These are phyloP conservation scores for Abelmoschus esculentus DNA, from an alignment of 345 rosid genomes.

Conservation along the genomic window DNA sequence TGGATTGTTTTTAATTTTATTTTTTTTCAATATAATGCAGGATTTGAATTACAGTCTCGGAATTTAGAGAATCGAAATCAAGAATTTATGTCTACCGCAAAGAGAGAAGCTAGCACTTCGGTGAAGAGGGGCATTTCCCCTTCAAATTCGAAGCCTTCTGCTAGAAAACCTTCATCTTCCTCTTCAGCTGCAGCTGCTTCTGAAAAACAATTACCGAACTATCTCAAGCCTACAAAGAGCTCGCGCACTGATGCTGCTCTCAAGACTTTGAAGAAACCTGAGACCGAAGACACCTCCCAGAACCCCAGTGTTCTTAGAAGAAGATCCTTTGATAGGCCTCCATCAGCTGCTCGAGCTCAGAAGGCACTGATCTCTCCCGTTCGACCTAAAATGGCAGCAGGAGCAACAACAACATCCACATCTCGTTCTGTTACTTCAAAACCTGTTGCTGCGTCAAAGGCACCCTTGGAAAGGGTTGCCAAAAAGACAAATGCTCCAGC, in stretches of 20 bases:
- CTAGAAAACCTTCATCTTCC: conserved; percentile 6
- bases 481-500: conserved; percentile 23
- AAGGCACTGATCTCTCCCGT: conserved; percentile 38
- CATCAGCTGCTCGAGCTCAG: conserved; percentile 32
- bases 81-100: conserved; percentile 35
- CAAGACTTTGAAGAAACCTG: conserved; percentile 32
- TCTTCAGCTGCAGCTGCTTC: conserved; percentile 10
- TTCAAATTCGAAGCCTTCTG: conserved; percentile 15
- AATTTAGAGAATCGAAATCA: not conserved
- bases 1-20: no score
- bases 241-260: conserved; percentile 33
- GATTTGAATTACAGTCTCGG: not conserved
- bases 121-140: conserved; percentile 30
- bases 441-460: conserved; percentile 5
- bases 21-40: not conserved
- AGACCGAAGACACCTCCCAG: conserved; percentile 21
- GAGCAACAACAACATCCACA: conserved; percentile 19
- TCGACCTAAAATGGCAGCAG: conserved; percentile 26
- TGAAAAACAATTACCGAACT: conserved; percentile 37
- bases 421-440: conserved; percentile 14
- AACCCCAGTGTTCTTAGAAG: conserved; percentile 42
- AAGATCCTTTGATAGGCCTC: conserved; percentile 70
- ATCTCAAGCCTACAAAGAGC: conserved; percentile 55
- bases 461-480: conserved; percentile 26
- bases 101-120: conserved; percentile 8